These are phyloP conservation scores for Ascosphaera aggregata DNA, from an alignment of 2,329 filamentous ascomycete species.

Conservation along the genomic window DNA sequence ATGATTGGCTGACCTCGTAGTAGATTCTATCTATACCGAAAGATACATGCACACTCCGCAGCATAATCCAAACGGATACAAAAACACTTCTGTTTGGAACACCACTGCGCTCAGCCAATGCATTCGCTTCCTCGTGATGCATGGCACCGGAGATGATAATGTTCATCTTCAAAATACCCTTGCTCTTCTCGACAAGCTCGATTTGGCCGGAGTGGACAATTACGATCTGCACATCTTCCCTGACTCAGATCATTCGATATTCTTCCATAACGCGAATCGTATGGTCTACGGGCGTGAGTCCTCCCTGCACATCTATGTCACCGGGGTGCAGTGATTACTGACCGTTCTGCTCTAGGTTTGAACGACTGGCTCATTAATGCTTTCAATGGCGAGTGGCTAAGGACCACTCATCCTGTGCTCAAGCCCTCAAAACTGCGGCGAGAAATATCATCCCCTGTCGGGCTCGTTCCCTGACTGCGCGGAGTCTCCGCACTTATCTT, in stretches of 20 bases:
- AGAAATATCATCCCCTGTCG: neutral
- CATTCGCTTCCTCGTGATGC: slow-evolving; percentile 83
- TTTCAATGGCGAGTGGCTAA: slow-evolving; percentile 88
- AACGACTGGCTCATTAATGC: slow-evolving; percentile 84
- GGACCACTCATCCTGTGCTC: slow-evolving; percentile 29
- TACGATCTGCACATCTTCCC: slow-evolving; percentile 96
- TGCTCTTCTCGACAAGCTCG: slow-evolving; percentile 63
- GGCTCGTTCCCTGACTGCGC: neutral
- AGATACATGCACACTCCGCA: slow-evolving; percentile 93
- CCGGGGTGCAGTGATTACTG: neutral
- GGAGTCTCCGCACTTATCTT: too few species aligned
- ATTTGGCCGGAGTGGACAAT: slow-evolving; percentile 62
- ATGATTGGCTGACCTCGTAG: slow-evolving; percentile 2
- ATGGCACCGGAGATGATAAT: slow-evolving; percentile 91
- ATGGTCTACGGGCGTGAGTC: slow-evolving; percentile 84
- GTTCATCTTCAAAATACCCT: slow-evolving; percentile 93
- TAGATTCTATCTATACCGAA: slow-evolving; percentile 76
- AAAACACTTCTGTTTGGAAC: slow-evolving; percentile 49
- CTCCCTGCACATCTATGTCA: too few species aligned
- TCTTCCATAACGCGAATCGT: slow-evolving; percentile 75
- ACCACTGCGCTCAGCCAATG: slow-evolving; percentile 48
- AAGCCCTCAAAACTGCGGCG: slow-evolving; percentile 11
- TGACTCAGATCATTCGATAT: slow-evolving; percentile 86
- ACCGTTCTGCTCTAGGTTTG: slow-evolving; percentile 11
- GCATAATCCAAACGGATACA: slow-evolving; percentile 56